Conservation (phyloP, 805 yeast genomes). For the Vanderwaltozyma polyspora region DNA sequence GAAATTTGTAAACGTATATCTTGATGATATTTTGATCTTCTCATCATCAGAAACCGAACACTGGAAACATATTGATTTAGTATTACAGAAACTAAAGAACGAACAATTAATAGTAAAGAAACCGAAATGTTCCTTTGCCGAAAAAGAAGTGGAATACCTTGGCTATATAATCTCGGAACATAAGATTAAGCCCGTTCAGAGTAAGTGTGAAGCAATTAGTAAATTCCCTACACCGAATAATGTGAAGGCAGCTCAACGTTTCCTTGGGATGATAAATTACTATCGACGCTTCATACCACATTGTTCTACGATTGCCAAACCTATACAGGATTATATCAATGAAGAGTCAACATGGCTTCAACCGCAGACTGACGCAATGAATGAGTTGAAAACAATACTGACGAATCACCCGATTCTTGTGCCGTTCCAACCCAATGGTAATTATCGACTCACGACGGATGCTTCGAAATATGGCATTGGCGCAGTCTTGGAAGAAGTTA, state of each 20-base stretch:
- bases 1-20: slow-evolving; percentile 6
- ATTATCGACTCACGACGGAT: slow-evolving; percentile 7
- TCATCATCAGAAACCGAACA: slow-evolving; percentile 5
- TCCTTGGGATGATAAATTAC: slow-evolving; percentile 10
- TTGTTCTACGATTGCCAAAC: slow-evolving; percentile 6
- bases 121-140: slow-evolving; percentile 9
- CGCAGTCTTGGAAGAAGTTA: slow-evolving; percentile 10
- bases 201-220: slow-evolving; percentile 9
- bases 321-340: slow-evolving; percentile 4
- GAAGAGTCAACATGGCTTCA: slow-evolving; percentile 1
- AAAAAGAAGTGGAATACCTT: slow-evolving; percentile 5
- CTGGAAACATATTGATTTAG: slow-evolving; percentile 8
- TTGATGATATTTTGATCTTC: slow-evolving; percentile 11
- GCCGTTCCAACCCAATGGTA: slow-evolving; percentile 1
- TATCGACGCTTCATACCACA: slow-evolving; percentile 9
- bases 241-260: slow-evolving; percentile 9
- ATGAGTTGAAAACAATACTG: slow-evolving; percentile 1
- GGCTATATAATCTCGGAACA: slow-evolving; percentile 5
- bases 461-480: slow-evolving; percentile 8
- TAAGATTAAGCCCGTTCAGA: slow-evolving; percentile 6
- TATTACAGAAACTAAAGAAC: slow-evolving; percentile 2
- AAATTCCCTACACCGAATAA: slow-evolving; percentile 3
- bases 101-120: slow-evolving; percentile 7
- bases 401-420: slow-evolving; percentile 2
- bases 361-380: slow-evolving; percentile 1